These are phyloP conservation scores for Apiospora arundinis DNA, from an alignment of 2,329 filamentous ascomycete species.

Conservation along the genomic window DNA sequence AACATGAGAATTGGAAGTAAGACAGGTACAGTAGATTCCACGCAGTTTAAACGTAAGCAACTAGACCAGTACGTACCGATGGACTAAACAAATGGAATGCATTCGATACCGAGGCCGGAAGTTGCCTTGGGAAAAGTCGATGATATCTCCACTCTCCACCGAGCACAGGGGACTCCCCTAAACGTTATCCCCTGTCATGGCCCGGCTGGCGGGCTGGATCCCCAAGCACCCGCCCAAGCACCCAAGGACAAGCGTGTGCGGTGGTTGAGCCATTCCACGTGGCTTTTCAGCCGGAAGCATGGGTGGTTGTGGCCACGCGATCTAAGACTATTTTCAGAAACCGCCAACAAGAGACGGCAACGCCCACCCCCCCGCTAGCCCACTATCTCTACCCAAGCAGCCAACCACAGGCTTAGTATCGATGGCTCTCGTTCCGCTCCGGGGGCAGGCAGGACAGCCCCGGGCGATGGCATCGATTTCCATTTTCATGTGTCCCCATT, in stretches of 20 bases:
- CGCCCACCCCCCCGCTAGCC: not conserved
- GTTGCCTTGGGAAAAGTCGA: not conserved
- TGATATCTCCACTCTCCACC: not conserved
- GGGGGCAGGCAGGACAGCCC: not conserved
- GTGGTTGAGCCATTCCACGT: conserved; percentile 11
- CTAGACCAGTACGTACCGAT: too few species aligned
- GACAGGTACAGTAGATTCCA: too few species aligned
- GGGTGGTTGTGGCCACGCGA: conserved; percentile 9
- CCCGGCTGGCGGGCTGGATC: not conserved
- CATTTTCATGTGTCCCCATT: not conserved
- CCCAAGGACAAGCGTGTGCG: not conserved
- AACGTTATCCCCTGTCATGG: not conserved
- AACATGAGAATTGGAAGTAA: too few species aligned
- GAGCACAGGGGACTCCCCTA: not conserved
- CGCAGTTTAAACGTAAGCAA: too few species aligned
- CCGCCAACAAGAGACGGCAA: not conserved
- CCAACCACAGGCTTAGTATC: not conserved
- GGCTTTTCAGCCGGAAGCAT: conserved; percentile 14
- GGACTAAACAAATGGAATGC: too few species aligned
- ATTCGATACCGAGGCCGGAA: not conserved
- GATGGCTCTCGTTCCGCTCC: not conserved
- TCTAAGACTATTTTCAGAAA: conserved; percentile 11
- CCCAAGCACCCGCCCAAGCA: too few species aligned
- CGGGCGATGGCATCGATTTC: conserved; percentile 11
- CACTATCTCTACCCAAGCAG: not conserved